Evolutionary conservation across 2,329 filamentous ascomycete species (phyloP), one percentile per base, ranked within the genome.

Genomic region (Phaeosphaeriaceae sp.): DNA sequence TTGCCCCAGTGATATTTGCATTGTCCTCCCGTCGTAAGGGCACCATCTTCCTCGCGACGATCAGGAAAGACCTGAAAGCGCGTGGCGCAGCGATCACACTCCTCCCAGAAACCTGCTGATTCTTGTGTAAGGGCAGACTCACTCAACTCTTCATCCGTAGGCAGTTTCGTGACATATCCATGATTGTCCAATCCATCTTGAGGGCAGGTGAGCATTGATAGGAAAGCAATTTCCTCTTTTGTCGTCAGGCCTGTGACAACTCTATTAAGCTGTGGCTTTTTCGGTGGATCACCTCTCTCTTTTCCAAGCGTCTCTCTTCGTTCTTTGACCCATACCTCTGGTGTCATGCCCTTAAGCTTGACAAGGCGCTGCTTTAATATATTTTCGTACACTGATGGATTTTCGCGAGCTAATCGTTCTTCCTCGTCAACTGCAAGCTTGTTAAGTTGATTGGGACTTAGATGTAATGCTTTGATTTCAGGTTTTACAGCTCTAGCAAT

Each of bases 61-160:
- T 92, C 90, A 0, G 92, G 91, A 58, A 96, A 97, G 3, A 96
- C 90, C 66, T 96, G 90, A 66, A 99, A 99, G 17, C 93, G 86
- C 28, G 86, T 85, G 34, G 81, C 81, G 73, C 94, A 99, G 16
- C 94, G 87, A 65, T 96, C 92, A 64, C 94, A 99, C 41, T 85
- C 81, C 74, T 99, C 94, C 81, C 87, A 96, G 39, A 90, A 90
- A 43, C 85, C 82, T 11, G 88, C 83, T 6, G 85, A 79, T 39
- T 83, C 78, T 0, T 90, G 80, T 0, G 86, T 90, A 35, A 82
- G 79, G 28, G 78, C 83, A 0, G 90, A 87, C 42, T 82, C 79
- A 42, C 82, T 77, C 15, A 97, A 83, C 15, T 90, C 87, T 6
- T 81, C 80, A 1, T 82, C 77, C 0, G 83, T 82, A 0, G 92